Percentiles rank a stretch among this genome's conserved stretches.
phyloP scores from a whole-genome alignment of 768 basidiomycete genomes.

The Dendrothele bispora region DNA sequence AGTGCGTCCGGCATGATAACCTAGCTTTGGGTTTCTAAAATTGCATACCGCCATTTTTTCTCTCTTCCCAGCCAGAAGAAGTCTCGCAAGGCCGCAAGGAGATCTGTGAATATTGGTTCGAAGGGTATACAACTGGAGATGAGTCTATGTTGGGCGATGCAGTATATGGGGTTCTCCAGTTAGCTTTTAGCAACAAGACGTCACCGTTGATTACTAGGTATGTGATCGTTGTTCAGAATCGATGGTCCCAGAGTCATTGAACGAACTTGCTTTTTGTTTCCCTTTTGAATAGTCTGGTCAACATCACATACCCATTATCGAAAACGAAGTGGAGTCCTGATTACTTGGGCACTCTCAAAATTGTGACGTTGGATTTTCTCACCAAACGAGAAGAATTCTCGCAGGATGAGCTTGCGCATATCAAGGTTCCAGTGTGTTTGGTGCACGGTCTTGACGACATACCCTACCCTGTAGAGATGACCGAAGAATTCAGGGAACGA shows the following conservation, averaged over 20 bases:
- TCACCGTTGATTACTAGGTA: slow-evolving; percentile 27
- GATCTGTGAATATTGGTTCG: slow-evolving; percentile 31
- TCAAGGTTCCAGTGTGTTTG: slow-evolving; percentile 30
- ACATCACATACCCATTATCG: slow-evolving; percentile 20
- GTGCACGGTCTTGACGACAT: slow-evolving; percentile 35
- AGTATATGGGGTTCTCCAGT: slow-evolving; percentile 27
- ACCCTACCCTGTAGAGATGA: slow-evolving; percentile 27
- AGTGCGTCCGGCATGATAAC: background rate
- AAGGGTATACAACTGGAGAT: slow-evolving; percentile 21
- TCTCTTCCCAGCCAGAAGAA: slow-evolving; percentile 26
- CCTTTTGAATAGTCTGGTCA: slow-evolving; percentile 17
- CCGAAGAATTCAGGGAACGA: slow-evolving; percentile 23
- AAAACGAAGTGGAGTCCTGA: slow-evolving; percentile 21
- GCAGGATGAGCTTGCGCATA: slow-evolving; percentile 18
- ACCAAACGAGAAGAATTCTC: slow-evolving; percentile 24
- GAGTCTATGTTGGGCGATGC: slow-evolving; percentile 25
- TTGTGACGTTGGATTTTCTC: slow-evolving; percentile 33
- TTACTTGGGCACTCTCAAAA: slow-evolving; percentile 25
- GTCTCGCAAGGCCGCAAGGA: slow-evolving; percentile 33
- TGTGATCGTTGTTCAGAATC: background rate
- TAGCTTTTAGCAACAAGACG: slow-evolving; percentile 28
- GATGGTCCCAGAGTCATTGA: slow-evolving; percentile 1
- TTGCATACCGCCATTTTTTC: background rate
- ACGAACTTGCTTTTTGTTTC: background rate
- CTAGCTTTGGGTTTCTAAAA: background rate